These are phyloP conservation scores for Zea mays DNA, from an alignment of 176 grass and related monocot genomes.

Conservation along the genomic window DNA sequence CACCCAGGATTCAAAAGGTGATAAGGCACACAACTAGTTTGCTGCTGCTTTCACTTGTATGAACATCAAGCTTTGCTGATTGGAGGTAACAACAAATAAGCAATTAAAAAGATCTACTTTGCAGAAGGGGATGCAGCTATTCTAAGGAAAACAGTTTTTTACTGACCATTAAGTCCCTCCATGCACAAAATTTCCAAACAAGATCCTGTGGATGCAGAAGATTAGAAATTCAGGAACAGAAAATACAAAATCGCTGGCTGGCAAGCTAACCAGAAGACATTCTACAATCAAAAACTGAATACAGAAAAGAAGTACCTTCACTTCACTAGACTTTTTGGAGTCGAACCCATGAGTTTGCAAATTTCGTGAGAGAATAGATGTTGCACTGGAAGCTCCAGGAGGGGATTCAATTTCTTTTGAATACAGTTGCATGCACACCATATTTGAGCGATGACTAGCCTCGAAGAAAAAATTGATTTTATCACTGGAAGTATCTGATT, in stretches of 20 bases:
- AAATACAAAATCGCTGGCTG: constrained; percentile 27
- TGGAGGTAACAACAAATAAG: background rate
- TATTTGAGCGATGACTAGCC: constrained; percentile 85
- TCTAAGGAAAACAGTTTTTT: constrained; percentile 28
- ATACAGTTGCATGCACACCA: constrained; percentile 87
- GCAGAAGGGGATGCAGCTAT: background rate
- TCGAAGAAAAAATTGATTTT: constrained; percentile 80
- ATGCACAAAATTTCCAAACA: constrained; percentile 90
- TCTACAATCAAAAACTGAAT: constrained; percentile 28
- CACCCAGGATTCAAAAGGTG: background rate
- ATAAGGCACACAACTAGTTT: background rate
- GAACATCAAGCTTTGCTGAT: background rate
- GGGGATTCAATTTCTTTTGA: constrained; percentile 75
- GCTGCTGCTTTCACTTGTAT: background rate
- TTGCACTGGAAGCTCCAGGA: constrained; percentile 71
- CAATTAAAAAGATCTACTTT: constrained; percentile 20
- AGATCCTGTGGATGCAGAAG: constrained; percentile 74
- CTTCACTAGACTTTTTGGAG: constrained; percentile 59
- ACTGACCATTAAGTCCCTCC: constrained; percentile 99
- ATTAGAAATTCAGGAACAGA: constrained; percentile 27
- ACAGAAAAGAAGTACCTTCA: constrained; percentile 71
- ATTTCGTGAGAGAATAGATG: constrained; percentile 83
- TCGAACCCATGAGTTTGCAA: constrained; percentile 63
- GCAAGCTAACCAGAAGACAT: constrained; percentile 9
- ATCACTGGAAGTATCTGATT: constrained; percentile 65